These are phyloP conservation scores for Amanita subjunquillea DNA, from an alignment of 768 basidiomycete species.

Conservation along the genomic window DNA sequence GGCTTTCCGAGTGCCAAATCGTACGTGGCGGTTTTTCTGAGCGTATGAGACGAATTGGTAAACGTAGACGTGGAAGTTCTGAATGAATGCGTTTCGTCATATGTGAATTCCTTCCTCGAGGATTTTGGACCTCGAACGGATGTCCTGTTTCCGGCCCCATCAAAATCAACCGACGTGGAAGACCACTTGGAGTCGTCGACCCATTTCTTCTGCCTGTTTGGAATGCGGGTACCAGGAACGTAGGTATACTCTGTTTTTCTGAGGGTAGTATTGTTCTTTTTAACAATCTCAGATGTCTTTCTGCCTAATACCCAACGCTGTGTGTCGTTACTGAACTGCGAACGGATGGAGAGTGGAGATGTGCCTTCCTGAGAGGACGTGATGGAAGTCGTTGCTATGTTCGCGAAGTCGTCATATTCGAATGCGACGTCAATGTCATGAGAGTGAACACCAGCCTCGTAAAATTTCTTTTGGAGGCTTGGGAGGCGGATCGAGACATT, in stretches of 20 bases:
- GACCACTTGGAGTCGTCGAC: not conserved
- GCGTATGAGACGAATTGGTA: not conserved
- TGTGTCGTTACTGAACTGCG: not conserved
- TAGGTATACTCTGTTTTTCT: not conserved
- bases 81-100: not conserved
- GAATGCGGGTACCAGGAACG: not conserved
- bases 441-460: not conserved
- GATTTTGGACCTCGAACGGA: not conserved
- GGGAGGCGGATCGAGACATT: not conserved
- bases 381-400: not conserved
- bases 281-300: not conserved
- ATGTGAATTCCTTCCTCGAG: not conserved
- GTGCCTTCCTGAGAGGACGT: not conserved
- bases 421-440: not conserved
- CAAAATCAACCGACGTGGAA: not conserved
- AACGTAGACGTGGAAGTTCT: not conserved
- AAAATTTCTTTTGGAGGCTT: not conserved
- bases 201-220: not conserved
- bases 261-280: not conserved
- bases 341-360: not conserved
- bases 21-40: not conserved
- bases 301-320: not conserved
- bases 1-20: not conserved
- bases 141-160: not conserved
- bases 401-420: not conserved